These are phyloP conservation scores for Marasmius sp. DNA, from an alignment of 1,284 basidiomycete genomes.

Conservation along the genomic window DNA sequence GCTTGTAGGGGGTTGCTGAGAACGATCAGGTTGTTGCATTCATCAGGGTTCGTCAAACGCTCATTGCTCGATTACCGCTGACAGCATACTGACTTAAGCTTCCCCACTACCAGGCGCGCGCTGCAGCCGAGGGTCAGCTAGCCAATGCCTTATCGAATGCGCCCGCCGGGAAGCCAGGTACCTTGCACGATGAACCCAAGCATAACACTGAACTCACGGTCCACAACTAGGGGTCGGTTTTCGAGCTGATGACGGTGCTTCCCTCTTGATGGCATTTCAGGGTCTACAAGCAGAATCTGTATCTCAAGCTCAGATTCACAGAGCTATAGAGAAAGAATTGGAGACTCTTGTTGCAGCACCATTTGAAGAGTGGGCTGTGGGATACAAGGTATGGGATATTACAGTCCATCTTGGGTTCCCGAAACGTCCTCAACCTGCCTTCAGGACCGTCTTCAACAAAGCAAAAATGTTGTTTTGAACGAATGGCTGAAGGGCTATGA, in stretches of 20 bases:
- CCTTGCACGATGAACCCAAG: constrained; percentile 33
- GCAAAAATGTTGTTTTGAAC: constrained; percentile 59
- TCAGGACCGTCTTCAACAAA: constrained; percentile 61
- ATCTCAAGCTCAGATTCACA: constrained; percentile 67
- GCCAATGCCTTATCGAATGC: constrained; percentile 59
- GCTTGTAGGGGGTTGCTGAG: constrained; percentile 67
- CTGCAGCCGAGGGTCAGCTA: constrained; percentile 59
- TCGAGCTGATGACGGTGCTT: constrained; percentile 74
- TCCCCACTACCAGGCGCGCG: constrained; percentile 53
- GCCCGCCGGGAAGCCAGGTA: constrained; percentile 46
- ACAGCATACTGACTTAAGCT: constrained; percentile 11
- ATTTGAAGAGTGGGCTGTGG: constrained; percentile 70
- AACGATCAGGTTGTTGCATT: constrained; percentile 81
- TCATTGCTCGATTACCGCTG: not conserved
- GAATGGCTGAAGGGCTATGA: constrained; percentile 75
- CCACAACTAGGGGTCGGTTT: constrained; percentile 58
- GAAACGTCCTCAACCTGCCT: constrained; percentile 1
- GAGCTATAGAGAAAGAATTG: constrained; percentile 65
- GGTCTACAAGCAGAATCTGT: constrained; percentile 72
- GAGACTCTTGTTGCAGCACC: constrained; percentile 69
- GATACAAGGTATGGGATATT: constrained; percentile 53
- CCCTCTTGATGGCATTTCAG: constrained; percentile 74
- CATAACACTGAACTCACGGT: constrained; percentile 9
- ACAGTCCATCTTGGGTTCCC: constrained; percentile 1
- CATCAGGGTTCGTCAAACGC: constrained; percentile 59